Percentiles rank a stretch among this genome's conserved stretches.
Conservation (phyloP, 1,284 basidiomycete genomes). For the Melampsora americana region DNA sequence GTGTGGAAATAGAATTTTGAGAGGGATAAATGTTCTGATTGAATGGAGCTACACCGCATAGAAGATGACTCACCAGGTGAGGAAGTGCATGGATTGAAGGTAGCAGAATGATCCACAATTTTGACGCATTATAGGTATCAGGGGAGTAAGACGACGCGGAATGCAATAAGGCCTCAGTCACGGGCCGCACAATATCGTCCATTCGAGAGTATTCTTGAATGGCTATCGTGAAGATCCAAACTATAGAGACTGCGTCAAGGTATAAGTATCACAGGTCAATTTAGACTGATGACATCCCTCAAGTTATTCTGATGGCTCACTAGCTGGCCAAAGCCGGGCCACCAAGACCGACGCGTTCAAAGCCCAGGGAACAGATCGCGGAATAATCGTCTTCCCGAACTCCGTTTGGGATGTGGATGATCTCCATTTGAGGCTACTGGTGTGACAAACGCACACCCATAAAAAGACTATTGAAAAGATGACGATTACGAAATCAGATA, state of each 20-base stretch:
- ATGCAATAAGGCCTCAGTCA: not conserved
- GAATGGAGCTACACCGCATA: no score
- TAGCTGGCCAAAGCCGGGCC: not conserved
- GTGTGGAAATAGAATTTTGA: no score
- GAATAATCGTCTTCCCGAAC: not conserved
- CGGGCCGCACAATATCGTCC: not conserved
- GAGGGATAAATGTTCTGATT: no score
- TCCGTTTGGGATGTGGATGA: not conserved
- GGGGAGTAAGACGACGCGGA: not conserved
- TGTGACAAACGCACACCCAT: not conserved
- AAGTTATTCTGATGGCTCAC: not conserved
- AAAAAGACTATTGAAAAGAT: not conserved
- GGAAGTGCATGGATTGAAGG: not conserved
- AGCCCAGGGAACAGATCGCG: not conserved
- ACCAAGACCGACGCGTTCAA: not conserved
- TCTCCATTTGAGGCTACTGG: not conserved
- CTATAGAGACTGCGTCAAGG: not conserved
- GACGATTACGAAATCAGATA: not conserved
- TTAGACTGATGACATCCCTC: not conserved
- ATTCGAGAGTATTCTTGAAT: not conserved
- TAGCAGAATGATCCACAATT: not conserved
- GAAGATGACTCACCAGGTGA: not conserved
- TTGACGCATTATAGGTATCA: not conserved
- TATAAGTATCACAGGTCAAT: not conserved
- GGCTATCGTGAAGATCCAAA: not conserved